Base-by-base conservation (phyloP, 495 filamentous ascomycete genomes). In the Hyaloscypha variabilis region DNA sequence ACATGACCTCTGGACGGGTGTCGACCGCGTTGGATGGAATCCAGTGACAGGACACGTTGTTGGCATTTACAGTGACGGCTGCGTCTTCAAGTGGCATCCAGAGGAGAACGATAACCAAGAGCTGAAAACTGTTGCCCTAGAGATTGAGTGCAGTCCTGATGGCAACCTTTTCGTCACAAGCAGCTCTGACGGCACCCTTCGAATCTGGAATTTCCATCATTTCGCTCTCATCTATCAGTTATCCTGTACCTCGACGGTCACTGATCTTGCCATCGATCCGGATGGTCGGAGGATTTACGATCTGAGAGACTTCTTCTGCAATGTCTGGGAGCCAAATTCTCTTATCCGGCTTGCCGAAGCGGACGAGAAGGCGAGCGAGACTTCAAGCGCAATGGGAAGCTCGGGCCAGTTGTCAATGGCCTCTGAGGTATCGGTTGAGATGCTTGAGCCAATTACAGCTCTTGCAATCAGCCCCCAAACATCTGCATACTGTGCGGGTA, bases 31-130 rank as follows among this genome's bases (percentile, higher is more conserved):
- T 6, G 58, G 31, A 1, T 76, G 74, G 74, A 65, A 72, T 63
- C 74, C 71, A 3, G 34, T 67, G 1, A 62, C 25, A 17, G 69
- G 66, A 23, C 46, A 71, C 13, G 21, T 76, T 10, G 13, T 75
- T 8, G 72, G 72, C 19, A 25, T 75, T 2, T 75, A 74, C 55
- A 62, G 23, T 46, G 74, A 67, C 26, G 61, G 59, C 14, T 52
- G n/a, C 34, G 39, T 76, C 8, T 74, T 76, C 67, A 75, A 74
- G 49, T 76, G 74, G 74, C 58, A 68, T 55, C 55, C 55, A 10
- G n/a, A 10, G 3, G 6, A 30, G 3, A 19, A 29, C 6, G 29
- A 29, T 8, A 4, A 58, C 6, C 10, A 31, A 31, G 55, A 58
- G 25, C 21, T 8, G 3, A 25, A 31, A 5, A 23, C 25, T 58